Percentiles rank a stretch among this genome's conserved stretches.
Evolutionary conservation across 2,329 filamentous ascomycete species (phyloP).

Genomic region (Basipetospora sp.): DNA sequence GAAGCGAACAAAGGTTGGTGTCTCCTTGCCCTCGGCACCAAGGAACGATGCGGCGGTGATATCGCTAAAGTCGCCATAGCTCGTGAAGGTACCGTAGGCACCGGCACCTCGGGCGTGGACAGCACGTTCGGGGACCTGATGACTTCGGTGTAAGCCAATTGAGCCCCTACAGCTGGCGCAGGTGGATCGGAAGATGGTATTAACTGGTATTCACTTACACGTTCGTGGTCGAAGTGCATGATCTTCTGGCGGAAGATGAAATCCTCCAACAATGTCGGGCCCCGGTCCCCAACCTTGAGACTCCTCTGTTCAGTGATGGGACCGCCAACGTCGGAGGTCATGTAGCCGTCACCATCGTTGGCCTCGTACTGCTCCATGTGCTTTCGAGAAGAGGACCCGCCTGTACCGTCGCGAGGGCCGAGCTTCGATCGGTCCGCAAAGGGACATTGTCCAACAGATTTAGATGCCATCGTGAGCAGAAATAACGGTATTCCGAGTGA

Average conservation of each 20-base stretch:
- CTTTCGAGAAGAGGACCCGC: slow-evolving; percentile 16
- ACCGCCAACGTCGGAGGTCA: slow-evolving; percentile 54
- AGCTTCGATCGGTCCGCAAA: slow-evolving; percentile 17
- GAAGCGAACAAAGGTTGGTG: slow-evolving; percentile 57
- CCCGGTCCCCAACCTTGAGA: slow-evolving; percentile 50
- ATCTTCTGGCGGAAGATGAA: slow-evolving; percentile 62
- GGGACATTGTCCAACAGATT: slow-evolving; percentile 19
- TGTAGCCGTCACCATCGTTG: slow-evolving; percentile 38
- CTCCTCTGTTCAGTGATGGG: slow-evolving; percentile 54
- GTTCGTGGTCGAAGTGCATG: slow-evolving; percentile 55
- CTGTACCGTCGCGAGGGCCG: slow-evolving; percentile 11
- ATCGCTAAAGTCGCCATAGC: slow-evolving; percentile 52
- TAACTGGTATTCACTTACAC: slow-evolving; percentile 30
- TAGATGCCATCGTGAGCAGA: slow-evolving; percentile 10
- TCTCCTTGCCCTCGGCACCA: slow-evolving; percentile 37
- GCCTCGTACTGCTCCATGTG: slow-evolving; percentile 25
- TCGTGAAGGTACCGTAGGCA: slow-evolving; percentile 56
- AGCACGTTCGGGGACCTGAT: slow-evolving; percentile 42
- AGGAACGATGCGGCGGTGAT: slow-evolving; percentile 56
- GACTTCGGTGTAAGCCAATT: slow-evolving; percentile 14
- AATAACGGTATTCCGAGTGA: no score
- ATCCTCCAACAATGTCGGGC: slow-evolving; percentile 56
- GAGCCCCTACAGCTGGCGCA: no score
- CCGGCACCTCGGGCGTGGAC: slow-evolving; percentile 58
- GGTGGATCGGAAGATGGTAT: neutral